Conservation (phyloP, 768 basidiomycete genomes). For the Macrolepiota albuminosa region DNA sequence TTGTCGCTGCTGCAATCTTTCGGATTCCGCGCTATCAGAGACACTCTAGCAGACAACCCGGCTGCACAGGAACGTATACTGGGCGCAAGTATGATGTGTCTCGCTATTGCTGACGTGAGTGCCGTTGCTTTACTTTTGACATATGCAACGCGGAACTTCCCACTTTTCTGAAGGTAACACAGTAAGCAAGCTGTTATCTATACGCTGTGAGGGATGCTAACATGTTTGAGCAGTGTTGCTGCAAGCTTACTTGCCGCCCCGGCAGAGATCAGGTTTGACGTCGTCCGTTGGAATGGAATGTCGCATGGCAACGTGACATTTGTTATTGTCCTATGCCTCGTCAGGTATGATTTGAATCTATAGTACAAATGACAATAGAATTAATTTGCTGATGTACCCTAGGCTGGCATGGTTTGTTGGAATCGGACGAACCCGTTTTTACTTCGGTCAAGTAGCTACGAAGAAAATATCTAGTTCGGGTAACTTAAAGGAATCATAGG, state of each 20-base stretch:
- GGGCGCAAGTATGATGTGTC: conserved; percentile 55
- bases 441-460: conserved; percentile 8
- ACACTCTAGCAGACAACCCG: conserved; percentile 51
- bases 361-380: neutral
- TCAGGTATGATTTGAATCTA: conserved; percentile 38
- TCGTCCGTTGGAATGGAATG: conserved; percentile 60
- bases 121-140: neutral
- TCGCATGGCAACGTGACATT: conserved; percentile 76
- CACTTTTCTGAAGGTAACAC: conserved; percentile 40
- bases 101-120: conserved; percentile 69
- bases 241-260: conserved; percentile 59
- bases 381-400: neutral
- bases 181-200: conserved; percentile 46
- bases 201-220: neutral
- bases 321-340: conserved; percentile 48
- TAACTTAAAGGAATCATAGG: neutral
- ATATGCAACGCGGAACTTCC: neutral
- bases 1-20: conserved; percentile 55
- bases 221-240: conserved; percentile 46
- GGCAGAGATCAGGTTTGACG: conserved; percentile 41
- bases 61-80: conserved; percentile 65
- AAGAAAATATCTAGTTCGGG: conserved; percentile 4
- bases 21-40: conserved; percentile 63
- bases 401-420: conserved; percentile 20
- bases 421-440: conserved; percentile 18